Percentiles rank a stretch among this genome's conserved stretches.
Conservation (phyloP, 306 rosid genomes). For the Gastrolobium bilobum region DNA sequence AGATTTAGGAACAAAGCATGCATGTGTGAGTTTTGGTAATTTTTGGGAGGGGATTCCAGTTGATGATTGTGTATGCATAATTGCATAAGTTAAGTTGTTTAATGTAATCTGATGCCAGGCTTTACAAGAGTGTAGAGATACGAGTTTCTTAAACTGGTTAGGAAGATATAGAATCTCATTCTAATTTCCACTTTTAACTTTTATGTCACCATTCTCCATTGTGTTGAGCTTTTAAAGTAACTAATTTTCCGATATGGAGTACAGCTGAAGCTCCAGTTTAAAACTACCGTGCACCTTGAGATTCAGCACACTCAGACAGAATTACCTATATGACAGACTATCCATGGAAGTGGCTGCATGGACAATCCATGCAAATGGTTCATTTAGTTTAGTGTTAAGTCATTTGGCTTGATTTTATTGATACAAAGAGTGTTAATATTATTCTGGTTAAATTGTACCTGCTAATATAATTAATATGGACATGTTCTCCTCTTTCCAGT, state of each 20-base stretch:
- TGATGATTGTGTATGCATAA: not conserved
- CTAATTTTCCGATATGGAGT: not conserved
- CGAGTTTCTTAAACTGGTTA: not conserved
- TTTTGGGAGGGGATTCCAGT: not conserved
- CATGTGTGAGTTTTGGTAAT: not conserved
- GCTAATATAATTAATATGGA: conserved; percentile 3
- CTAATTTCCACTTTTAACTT: not conserved
- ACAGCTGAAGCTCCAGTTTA: not conserved
- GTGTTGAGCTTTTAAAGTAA: conserved; percentile 1
- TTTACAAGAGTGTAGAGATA: conserved; percentile 16
- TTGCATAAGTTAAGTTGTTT: not conserved
- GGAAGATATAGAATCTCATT: not conserved
- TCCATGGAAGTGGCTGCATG: conserved; percentile 11
- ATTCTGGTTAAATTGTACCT: conserved; percentile 7
- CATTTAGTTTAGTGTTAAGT: not conserved
- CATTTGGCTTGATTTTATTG: conserved; percentile 6
- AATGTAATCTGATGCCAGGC: not conserved
- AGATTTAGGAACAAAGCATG: not conserved
- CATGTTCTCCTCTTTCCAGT: not conserved
- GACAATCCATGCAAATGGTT: conserved; percentile 21
- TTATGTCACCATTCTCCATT: conserved; percentile 16
- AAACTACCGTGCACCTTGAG: not conserved
- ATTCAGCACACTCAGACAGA: not conserved
- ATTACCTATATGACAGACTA: not conserved
- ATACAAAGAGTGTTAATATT: not conserved